Percentiles rank a stretch among this genome's conserved stretches.
Evolutionary conservation across 805 yeast species (phyloP).

Genomic region (Zygotorulaspora florentina): DNA sequence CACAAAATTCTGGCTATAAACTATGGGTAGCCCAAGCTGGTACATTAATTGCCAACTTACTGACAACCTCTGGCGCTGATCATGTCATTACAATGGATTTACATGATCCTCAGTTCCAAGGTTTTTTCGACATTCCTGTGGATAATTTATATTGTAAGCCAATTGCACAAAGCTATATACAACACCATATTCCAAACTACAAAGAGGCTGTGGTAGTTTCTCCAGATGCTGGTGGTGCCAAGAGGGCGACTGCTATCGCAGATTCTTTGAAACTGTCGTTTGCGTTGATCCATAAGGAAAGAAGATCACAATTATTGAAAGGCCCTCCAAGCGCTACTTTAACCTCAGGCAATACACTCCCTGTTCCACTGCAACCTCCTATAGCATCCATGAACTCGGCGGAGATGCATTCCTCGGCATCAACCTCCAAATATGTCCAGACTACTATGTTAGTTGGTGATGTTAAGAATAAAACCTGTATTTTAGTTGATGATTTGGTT

Average conservation of each 20-base stretch:
- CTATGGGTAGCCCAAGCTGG: constrained; percentile 97
- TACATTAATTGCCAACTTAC: constrained; percentile 78
- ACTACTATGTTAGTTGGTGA: constrained; percentile 97
- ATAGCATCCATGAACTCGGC: constrained; percentile 15
- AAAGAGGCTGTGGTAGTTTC: constrained; percentile 87
- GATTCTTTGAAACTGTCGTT: constrained; percentile 84
- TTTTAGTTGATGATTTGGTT: constrained; percentile 88
- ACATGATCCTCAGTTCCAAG: constrained; percentile 97
- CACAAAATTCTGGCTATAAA: constrained; percentile 65
- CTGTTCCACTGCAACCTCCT: constrained; percentile 22
- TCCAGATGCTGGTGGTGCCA: constrained; percentile 99
- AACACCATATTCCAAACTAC: constrained; percentile 70
- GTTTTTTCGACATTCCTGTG: constrained; percentile 93
- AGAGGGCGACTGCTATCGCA: constrained; percentile 91
- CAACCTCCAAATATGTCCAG: constrained; percentile 43
- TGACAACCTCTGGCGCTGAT: constrained; percentile 93
- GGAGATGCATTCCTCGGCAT: constrained; percentile 25
- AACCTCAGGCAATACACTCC: constrained; percentile 27
- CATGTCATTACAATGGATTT: constrained; percentile 96
- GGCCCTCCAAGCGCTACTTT: constrained; percentile 35
- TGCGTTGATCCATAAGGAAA: constrained; percentile 93
- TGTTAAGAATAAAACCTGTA: constrained; percentile 78
- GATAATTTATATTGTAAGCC: constrained; percentile 92
- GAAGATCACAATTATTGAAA: constrained; percentile 48
- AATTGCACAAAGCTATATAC: constrained; percentile 77